A percentile compares a stretch with the other conserved stretches of the same genome.
phyloP scores from a whole-genome alignment of 2,329 filamentous ascomycete species.

The Grosmannia penicillata region DNA sequence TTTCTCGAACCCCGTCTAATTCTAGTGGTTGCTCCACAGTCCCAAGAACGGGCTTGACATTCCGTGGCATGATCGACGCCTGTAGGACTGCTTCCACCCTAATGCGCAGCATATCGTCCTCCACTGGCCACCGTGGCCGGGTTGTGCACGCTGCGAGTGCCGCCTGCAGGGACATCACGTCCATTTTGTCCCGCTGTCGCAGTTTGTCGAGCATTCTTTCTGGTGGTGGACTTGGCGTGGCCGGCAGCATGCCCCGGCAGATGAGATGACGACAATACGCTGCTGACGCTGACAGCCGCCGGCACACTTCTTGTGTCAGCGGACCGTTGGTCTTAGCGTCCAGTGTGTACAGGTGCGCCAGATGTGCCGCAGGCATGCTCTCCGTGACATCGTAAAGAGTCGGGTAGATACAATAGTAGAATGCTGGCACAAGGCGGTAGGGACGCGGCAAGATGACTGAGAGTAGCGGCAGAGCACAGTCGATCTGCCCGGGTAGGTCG shows the following conservation, averaged over 20 bases:
- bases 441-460: conserved; percentile 1
- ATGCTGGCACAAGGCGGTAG: conserved; percentile 2
- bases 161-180: no score
- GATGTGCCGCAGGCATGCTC: neutral
- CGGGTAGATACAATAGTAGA: conserved; percentile 2
- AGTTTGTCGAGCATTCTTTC: no score
- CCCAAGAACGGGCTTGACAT: neutral
- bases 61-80: conserved; percentile 2
- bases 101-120: neutral
- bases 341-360: neutral
- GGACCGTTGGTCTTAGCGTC: neutral
- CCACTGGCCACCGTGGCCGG: no score
- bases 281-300: neutral
- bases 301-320: neutral
- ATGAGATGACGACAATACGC: neutral
- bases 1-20: no score
- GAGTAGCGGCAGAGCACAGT: neutral
- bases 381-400: neutral
- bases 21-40: neutral
- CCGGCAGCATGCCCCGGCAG: neutral
- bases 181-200: no score
- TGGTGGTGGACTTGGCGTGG: no score
- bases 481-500: neutral
- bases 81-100: conserved; percentile 1
- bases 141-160: no score